Conservation (phyloP, 352 stramenopile genomes). For the Phytophthora hybrid region DNA sequence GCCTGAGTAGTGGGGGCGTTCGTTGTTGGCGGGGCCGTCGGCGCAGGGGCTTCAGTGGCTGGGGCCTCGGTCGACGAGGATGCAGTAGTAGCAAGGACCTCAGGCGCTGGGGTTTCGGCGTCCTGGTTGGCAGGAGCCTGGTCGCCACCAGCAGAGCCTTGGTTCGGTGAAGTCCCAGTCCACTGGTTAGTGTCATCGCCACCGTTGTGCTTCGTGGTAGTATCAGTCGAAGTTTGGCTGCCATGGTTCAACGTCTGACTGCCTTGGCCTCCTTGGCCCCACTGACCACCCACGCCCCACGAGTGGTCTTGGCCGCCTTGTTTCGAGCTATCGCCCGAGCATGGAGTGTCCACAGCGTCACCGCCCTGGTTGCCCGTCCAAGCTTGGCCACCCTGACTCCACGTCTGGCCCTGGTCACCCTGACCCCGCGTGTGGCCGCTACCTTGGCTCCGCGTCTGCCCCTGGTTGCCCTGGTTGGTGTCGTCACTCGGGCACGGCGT, state of each 20-base stretch:
- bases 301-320: neutral
- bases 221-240: slow-evolving; percentile 4
- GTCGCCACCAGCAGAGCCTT: slow-evolving; percentile 5
- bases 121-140: slow-evolving; percentile 4
- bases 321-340: neutral
- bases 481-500: neutral
- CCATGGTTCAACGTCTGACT: too few species aligned
- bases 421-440: slow-evolving; percentile 11
- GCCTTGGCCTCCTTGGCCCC: neutral
- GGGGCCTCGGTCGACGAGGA: neutral
- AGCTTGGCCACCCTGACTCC: slow-evolving; percentile 6
- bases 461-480: neutral
- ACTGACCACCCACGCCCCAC: neutral
- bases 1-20: slow-evolving; percentile 2
- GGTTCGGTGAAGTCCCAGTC: slow-evolving; percentile 19
- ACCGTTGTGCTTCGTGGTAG: neutral
- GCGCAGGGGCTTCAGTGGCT: slow-evolving; percentile 1
- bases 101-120: slow-evolving; percentile 6
- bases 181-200: slow-evolving; percentile 22
- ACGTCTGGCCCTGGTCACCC: slow-evolving; percentile 3
- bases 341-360: neutral
- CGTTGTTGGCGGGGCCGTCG: slow-evolving; percentile 6
- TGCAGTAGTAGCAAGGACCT: neutral
- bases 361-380: slow-evolving; percentile 18
- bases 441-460: neutral